phyloP scores from a whole-genome alignment of 163 green algal species.

The Trebouxiophyceae sp. region DNA sequence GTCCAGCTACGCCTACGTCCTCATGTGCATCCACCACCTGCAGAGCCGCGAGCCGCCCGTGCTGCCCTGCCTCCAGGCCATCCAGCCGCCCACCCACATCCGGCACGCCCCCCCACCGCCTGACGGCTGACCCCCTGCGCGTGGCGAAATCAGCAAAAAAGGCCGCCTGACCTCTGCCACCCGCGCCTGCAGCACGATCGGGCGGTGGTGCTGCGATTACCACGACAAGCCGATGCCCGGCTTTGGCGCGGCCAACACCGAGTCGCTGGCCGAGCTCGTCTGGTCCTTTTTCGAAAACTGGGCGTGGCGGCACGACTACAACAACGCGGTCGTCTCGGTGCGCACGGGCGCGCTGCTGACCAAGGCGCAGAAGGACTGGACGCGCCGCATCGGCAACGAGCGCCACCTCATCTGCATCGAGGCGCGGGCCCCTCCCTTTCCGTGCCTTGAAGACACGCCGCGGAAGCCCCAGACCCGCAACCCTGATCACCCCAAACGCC shows the following conservation, averaged over 20 bases:
- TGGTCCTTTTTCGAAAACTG: conserved; percentile 89
- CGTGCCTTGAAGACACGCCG: too few species aligned
- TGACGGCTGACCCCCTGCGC: too few species aligned
- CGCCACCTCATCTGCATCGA: conserved; percentile 84
- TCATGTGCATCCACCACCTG: conserved; percentile 85
- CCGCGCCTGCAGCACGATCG: conserved; percentile 18
- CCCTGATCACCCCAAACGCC: too few species aligned
- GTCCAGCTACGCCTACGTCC: conserved; percentile 86
- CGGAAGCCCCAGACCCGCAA: too few species aligned
- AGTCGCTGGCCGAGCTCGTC: conserved; percentile 73
- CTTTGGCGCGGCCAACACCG: conserved; percentile 68
- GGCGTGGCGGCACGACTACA: conserved; percentile 87
- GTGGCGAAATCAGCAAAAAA: too few species aligned
- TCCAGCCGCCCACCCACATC: conserved; percentile 31
- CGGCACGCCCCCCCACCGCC: not conserved
- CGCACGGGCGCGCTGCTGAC: conserved; percentile 47
- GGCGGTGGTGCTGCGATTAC: conserved; percentile 58
- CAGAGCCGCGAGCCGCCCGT: conserved; percentile 71
- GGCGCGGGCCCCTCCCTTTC: not conserved
- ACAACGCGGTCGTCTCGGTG: conserved; percentile 62
- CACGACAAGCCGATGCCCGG: conserved; percentile 52
- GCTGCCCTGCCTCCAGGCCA: conserved; percentile 68
- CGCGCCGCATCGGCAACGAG: conserved; percentile 77
- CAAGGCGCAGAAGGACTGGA: conserved; percentile 79
- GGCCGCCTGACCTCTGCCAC: too few species aligned